Evolutionary conservation across 306 rosid species (phyloP), one percentile per base, ranked within the genome.

Genomic region (Casuarina glauca): DNA sequence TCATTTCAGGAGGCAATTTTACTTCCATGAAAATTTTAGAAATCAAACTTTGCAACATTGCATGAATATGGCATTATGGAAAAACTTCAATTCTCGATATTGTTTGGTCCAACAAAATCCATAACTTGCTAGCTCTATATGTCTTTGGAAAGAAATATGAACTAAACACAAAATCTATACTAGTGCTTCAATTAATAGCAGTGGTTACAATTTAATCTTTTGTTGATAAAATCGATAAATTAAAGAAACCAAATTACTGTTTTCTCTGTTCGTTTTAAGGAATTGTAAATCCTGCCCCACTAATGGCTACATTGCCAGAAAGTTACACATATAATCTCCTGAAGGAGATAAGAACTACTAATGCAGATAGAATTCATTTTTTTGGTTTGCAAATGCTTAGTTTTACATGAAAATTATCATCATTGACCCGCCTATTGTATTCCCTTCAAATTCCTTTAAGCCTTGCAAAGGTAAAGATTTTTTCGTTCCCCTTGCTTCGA

Each of bases 331-430:
- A 6, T 3, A 11, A 61, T 38, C 44, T 61, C 68, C 44, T 61
- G 32, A 61, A 12, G n/a, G 68, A 61, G 68, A 36, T 61, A 32
- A 36, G 43, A 42, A 61, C 44, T 13, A 19, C 69, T 36, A 36
- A 62, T n/a, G 5, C n/a, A 62, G 12, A 62, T 35, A 62, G 3
- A 62, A 12, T 38, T 58, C 26, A 16, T 1, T 1, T 62, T 46
- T 55, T 43, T 58, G n/a, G 38, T 72, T 64, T 46, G 36, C 10
- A 67, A 76, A 51, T 9, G 19, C 35, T 35, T 51, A 42, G 67
- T 62, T 69, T 67, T 68, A 72, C 66, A 54, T 69, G 76, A 72
- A 50, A 76, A 51, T n/a, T 66, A 76, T 49, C 44, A 36, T 54
- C 50, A 38, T 45, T n/a, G n/a, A n/a, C n/a, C n/a, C n/a, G n/a